phyloP scores from a whole-genome alignment of 768 basidiomycete species.

The Rhodotorula taiwanensis region DNA sequence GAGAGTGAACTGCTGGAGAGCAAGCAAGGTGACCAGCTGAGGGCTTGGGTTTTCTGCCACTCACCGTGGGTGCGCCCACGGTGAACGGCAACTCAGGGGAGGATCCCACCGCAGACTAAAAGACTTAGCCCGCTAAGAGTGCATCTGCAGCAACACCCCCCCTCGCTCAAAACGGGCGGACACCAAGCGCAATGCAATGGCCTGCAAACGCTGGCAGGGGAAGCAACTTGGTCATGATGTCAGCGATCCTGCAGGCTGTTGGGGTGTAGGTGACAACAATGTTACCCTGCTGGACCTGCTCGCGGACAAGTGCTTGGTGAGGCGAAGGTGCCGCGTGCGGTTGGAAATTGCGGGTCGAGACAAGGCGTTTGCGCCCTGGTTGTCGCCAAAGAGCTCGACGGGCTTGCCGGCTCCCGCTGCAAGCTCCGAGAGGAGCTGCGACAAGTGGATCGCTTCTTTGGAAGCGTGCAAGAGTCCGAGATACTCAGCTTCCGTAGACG shows the following conservation, averaged over 20 bases:
- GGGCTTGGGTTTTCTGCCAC: no score
- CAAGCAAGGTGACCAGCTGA: no score
- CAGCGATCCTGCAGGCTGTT: constrained; percentile 39
- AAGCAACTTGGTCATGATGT: constrained; percentile 40
- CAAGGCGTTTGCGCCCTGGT: constrained; percentile 44
- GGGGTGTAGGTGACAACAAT: constrained; percentile 35
- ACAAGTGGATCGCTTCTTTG: neutral
- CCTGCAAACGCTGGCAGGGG: constrained; percentile 24
- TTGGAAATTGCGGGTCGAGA: no score
- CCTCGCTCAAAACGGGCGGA: neutral
- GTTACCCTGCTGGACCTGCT: constrained; percentile 37
- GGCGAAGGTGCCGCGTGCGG: constrained; percentile 47
- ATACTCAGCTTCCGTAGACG: constrained; percentile 31
- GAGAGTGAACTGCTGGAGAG: no score
- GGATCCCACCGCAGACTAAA: no score
- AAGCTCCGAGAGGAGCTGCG: neutral
- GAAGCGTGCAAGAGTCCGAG: constrained; percentile 5
- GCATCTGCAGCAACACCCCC: constrained; percentile 13
- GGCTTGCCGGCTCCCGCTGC: neutral
- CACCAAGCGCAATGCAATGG: neutral
- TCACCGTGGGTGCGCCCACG: no score
- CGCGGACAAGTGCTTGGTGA: constrained; percentile 45
- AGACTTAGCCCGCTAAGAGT: no score
- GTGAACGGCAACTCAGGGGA: no score
- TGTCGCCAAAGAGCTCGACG: constrained; percentile 28